Percentiles rank a stretch among this genome's conserved stretches.
Conservation (phyloP, 257 asterid species). For the Coffea canephora region DNA sequence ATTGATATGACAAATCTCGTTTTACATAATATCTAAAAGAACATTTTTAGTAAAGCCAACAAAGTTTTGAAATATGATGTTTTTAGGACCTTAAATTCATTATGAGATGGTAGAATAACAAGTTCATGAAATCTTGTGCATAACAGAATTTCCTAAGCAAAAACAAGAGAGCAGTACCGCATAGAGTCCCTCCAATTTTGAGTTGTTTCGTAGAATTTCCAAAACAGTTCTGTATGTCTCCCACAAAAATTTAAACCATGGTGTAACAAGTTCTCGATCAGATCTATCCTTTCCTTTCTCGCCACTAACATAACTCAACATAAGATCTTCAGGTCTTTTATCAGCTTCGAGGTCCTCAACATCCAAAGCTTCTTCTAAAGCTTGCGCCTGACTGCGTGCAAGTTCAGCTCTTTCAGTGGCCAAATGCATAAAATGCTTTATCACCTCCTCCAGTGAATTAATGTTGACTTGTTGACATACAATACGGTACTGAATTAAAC, state of each 20-base stretch:
- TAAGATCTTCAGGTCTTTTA: slow-evolving; percentile 90
- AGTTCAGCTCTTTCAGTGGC: slow-evolving; percentile 91
- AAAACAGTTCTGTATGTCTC: slow-evolving; percentile 81
- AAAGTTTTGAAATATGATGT: not conserved
- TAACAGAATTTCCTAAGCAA: not conserved
- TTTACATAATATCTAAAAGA: not conserved
- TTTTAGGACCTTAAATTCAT: not conserved
- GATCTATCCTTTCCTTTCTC: slow-evolving; percentile 96
- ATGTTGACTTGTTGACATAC: slow-evolving; percentile 95
- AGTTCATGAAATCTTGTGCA: not conserved
- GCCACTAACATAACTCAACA: slow-evolving; percentile 95
- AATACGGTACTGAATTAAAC: slow-evolving; percentile 87
- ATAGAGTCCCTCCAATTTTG: slow-evolving; percentile 69
- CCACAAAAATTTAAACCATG: slow-evolving; percentile 90
- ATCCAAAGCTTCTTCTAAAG: slow-evolving; percentile 84
- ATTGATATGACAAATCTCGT: not conserved
- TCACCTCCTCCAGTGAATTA: slow-evolving; percentile 84
- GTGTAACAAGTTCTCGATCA: slow-evolving; percentile 88
- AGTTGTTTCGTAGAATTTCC: slow-evolving; percentile 75
- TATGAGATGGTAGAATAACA: not conserved
- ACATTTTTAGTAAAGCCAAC: no score
- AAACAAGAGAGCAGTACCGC: slow-evolving; percentile 35
- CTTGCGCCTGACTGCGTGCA: slow-evolving; percentile 83
- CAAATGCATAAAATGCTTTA: slow-evolving; percentile 93
- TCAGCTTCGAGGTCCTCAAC: slow-evolving; percentile 93